Evolutionary conservation across 495 filamentous ascomycete genomes (phyloP), one percentile per base, ranked within the genome.

Genomic region (Neurospora sp.): DNA sequence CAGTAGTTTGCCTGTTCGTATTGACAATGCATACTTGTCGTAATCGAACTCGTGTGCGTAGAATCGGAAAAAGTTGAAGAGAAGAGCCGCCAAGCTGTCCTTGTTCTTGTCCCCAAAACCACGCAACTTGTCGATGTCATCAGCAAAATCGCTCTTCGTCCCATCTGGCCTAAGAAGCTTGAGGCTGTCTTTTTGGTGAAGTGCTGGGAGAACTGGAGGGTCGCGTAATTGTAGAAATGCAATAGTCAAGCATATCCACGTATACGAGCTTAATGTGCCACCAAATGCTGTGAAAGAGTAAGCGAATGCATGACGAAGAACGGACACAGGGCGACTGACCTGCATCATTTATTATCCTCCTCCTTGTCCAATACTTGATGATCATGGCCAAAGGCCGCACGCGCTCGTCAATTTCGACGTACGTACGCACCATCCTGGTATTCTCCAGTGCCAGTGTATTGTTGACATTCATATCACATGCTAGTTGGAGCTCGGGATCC

Each of bases 401-500:
- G 69, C 96, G 88, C 69, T 94, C 88, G 80, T 98, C 96, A 72
- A 97, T 92, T 77, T 96, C 89, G 72, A 98, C 93, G 83, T 99
- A 99, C 0, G 94, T 97, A 80, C 94, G 94, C 76, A 99, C 94
- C 96, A 99, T 97, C 14, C 94, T 91, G 35, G 96, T 99, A 78
- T 99, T 99, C 79, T 98, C 94, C 74, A 99, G 82, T 1, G 96
- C 96, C 65, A 95, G 75, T 3, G 94, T 94, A 75, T 97, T 99
- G 83, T 99, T 99, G 83, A 98, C 94, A 73, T 98, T 99, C 91
- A 99, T 96, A 79, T 99, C 96, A 76, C 94, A 97, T n/a, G 94
- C 92, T 72, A 99, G 84, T 44, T 88, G 83, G 35, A 97, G 86
- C 81, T 97, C 94, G 1, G 96, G 96, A 78, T 99, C 96, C 94